phyloP scores from a whole-genome alignment of 2,329 filamentous ascomycete genomes.

The Phyllosticta ampelicida region DNA sequence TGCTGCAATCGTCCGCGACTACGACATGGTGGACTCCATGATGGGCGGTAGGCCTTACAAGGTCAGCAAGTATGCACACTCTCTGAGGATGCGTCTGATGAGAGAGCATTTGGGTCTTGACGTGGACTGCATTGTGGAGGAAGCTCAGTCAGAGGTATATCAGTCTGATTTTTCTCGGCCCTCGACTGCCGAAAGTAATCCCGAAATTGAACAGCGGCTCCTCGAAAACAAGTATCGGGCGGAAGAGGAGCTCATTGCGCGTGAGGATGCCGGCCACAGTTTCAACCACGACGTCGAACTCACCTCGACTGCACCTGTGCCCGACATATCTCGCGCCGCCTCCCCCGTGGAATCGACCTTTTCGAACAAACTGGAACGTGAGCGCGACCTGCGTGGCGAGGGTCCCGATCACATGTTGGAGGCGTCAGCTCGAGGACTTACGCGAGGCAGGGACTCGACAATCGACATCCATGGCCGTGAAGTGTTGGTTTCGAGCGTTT shows the following conservation, averaged over 20 bases:
- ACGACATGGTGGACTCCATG: constrained; percentile 79
- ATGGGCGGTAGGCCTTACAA: constrained; percentile 87
- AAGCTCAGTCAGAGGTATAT: constrained; percentile 45
- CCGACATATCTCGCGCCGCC: neutral
- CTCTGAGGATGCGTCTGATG: constrained; percentile 86
- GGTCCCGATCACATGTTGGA: constrained; percentile 61
- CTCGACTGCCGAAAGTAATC: constrained; percentile 25
- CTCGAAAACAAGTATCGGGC: constrained; percentile 30
- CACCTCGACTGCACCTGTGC: neutral
- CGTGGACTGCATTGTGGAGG: constrained; percentile 62
- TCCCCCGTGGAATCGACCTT: neutral
- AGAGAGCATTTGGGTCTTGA: constrained; percentile 93
- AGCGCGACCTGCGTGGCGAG: constrained; percentile 66
- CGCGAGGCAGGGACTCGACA: constrained; percentile 59
- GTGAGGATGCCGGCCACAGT: constrained; percentile 49
- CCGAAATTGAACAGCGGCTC: constrained; percentile 26
- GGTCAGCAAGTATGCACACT: constrained; percentile 87
- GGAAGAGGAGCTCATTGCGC: constrained; percentile 47
- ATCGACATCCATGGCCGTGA: constrained; percentile 56
- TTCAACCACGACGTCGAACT: constrained; percentile 66
- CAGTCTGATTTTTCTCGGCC: constrained; percentile 45
- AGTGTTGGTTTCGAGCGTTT: constrained; percentile 54
- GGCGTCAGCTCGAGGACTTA: constrained; percentile 41
- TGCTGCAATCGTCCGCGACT: constrained; percentile 82
- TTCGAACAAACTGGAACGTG: constrained; percentile 47